Base-by-base conservation (phyloP, 306 rosid genomes). In the Begonia peltatifolia region DNA sequence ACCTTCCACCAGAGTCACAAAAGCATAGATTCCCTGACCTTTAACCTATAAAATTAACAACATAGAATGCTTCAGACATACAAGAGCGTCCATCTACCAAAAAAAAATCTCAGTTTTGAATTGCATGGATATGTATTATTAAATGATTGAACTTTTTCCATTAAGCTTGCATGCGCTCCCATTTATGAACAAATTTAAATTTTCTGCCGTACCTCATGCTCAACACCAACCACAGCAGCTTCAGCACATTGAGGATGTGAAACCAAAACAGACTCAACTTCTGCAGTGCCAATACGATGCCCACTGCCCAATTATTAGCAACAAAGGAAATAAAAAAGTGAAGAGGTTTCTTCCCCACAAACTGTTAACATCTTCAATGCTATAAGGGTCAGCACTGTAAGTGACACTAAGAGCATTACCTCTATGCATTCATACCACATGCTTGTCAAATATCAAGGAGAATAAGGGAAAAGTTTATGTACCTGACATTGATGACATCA, bases 201-300 rank as follows among this genome's bases (percentile, higher is more conserved):
- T 20, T 46, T 12, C 70, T 23, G 11, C 22, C 68, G 54, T 78
- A 83, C 95, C 84, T 83, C 89, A 54, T 87, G 95, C 74, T 83
- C 95, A 60, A 87, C 63, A 38, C 95, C 95, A 25, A 87, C 95
- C 61, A 87, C 95, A 11, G 95, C 95, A 62, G 95, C 95, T 77
- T 87, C 95, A 13, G 89, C 82, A 64, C 95, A 87, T 63, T 76
- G 59, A 20, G 84, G 80, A 64, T 83, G 84, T 6, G 93, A 80
- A 54, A 83, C 93, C 47, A 87, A 64, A 71, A 93, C 89, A 54
- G 95, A 87, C 74, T 87, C 95, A 63, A 87, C 93, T 69, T 87
- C 95, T 17, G 95, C 93, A 12, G 95, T 87, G 74, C 95, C 95
- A 57, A 87, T 87, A 54, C 95, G 95, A 75, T 87, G 95, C 15